A percentile compares a stretch with the other conserved stretches of the same genome.
phyloP scores from a whole-genome alignment of 2,329 filamentous ascomycete genomes.

The Podosphaera fusca region DNA sequence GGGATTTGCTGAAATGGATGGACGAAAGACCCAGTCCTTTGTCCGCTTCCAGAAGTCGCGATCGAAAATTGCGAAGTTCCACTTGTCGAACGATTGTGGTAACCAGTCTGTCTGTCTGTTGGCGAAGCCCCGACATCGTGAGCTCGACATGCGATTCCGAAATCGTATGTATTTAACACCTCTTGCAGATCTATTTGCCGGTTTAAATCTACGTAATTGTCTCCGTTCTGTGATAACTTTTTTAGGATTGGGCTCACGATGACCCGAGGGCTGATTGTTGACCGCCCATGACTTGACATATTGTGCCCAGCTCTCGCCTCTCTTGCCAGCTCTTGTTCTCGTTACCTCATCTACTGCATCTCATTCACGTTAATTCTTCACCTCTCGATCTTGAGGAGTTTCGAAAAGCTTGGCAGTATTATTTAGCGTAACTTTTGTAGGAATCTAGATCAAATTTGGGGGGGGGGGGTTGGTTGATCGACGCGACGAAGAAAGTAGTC shows the following conservation, averaged over 20 bases:
- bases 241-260: conserved; percentile 35
- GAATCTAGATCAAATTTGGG: no score
- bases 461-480: no score
- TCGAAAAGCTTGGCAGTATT: no score
- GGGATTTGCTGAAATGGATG: conserved; percentile 44
- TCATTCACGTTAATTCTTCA: no score
- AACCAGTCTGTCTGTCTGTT: conserved; percentile 9
- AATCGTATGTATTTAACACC: conserved; percentile 18
- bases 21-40: conserved; percentile 24
- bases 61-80: conserved; percentile 30
- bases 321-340: no score
- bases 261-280: conserved; percentile 8
- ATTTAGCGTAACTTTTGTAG: no score
- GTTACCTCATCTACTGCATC: no score
- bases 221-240: conserved; percentile 29
- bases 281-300: neutral
- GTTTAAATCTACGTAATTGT: conserved; percentile 39
- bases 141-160: conserved; percentile 8
- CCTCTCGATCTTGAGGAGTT: no score
- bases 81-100: conserved; percentile 33
- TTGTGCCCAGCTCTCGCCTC: neutral
- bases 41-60: conserved; percentile 28
- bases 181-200: conserved; percentile 33
- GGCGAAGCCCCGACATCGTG: conserved; percentile 11
- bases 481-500: no score